Evolutionary conservation across 2,329 filamentous ascomycete genomes (phyloP).

Genomic region (Botrytis pseudocinerea): DNA sequence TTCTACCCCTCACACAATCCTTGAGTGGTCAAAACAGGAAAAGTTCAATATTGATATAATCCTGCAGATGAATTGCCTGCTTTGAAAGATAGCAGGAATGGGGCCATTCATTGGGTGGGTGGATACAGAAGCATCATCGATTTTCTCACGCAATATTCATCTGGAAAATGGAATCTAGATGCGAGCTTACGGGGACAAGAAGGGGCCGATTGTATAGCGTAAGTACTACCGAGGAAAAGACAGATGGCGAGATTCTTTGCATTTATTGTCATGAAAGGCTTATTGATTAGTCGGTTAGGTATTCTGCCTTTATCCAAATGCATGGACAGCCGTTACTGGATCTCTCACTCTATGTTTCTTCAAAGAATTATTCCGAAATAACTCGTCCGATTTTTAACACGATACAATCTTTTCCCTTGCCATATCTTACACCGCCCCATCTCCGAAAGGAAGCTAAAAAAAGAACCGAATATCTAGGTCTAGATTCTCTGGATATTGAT

Average conservation of each 20-base stretch:
- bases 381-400: conserved; percentile 80
- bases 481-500: conserved; percentile 68
- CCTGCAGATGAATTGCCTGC: conserved; percentile 56
- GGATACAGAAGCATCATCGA: conserved; percentile 55
- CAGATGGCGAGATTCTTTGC: neutral
- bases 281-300: conserved; percentile 42
- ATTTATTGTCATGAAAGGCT: neutral
- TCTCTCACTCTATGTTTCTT: conserved; percentile 86
- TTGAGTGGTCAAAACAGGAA: neutral
- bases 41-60: conserved; percentile 21
- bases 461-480: conserved; percentile 68
- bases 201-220: conserved; percentile 52
- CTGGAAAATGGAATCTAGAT: conserved; percentile 52
- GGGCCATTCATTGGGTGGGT: conserved; percentile 46
- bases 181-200: conserved; percentile 45
- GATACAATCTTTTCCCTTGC: conserved; percentile 81
- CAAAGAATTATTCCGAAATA: conserved; percentile 76
- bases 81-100: conserved; percentile 52
- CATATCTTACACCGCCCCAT: conserved; percentile 79
- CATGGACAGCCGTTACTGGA: conserved; percentile 78
- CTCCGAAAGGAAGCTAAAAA: conserved; percentile 69
- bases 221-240: conserved; percentile 32
- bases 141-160: conserved; percentile 47
- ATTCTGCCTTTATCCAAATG: conserved; percentile 69
- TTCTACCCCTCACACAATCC: neutral